Conservation (phyloP, 148 eudicot species). For the Arbutus unedo region DNA sequence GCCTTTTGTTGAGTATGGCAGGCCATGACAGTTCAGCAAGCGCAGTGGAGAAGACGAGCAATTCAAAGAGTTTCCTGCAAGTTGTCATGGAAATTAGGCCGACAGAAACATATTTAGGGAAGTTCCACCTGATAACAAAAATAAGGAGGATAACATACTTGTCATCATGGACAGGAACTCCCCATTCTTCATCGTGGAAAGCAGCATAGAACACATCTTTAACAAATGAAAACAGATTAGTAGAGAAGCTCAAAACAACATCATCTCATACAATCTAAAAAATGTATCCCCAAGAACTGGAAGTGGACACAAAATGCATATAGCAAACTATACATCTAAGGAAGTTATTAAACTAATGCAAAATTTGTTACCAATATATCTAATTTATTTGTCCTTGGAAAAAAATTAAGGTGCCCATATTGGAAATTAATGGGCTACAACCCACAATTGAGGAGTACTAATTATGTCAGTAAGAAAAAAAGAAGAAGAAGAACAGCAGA, state of each 20-base stretch:
- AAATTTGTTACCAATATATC: background rate
- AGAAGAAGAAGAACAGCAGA: background rate
- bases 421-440: background rate
- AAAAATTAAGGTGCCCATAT: background rate
- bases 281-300: background rate
- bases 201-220: constrained; percentile 59
- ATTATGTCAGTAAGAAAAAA: background rate
- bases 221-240: constrained; percentile 38
- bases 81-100: constrained; percentile 10
- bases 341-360: background rate
- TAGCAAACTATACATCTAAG: background rate
- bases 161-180: constrained; percentile 74
- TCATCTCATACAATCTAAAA: background rate
- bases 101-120: constrained; percentile 9
- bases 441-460: background rate
- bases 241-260: constrained; percentile 10
- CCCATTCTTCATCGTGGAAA: constrained; percentile 94
- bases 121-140: background rate
- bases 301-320: background rate
- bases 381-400: background rate
- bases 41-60: constrained; percentile 79
- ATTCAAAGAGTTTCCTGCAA: constrained; percentile 81
- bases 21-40: constrained; percentile 96
- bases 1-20: constrained; percentile 67
- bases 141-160: constrained; percentile 33